phyloP scores from a whole-genome alignment of 306 rosid species.

The Trichosanthes truncata region DNA sequence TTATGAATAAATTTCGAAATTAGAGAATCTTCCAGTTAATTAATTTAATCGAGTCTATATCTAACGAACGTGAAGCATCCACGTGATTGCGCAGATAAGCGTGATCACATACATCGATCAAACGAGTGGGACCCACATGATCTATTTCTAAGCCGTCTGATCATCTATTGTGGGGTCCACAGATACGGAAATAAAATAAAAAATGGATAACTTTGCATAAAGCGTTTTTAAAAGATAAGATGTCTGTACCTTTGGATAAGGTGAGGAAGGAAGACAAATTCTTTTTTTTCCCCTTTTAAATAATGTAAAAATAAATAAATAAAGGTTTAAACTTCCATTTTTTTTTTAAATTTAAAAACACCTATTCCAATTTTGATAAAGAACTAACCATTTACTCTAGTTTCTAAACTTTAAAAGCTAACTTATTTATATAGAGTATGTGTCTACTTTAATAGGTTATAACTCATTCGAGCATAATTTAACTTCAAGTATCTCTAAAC shows the following conservation, averaged over 20 bases:
- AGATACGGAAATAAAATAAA: not conserved
- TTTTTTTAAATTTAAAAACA: too few species aligned
- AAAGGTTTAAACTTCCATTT: not conserved
- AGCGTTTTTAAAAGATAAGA: not conserved
- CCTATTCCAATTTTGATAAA: too few species aligned
- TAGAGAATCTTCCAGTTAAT: not conserved
- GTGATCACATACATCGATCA: not conserved
- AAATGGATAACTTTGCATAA: not conserved
- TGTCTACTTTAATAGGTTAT: too few species aligned
- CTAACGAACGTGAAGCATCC: not conserved
- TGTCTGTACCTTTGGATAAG: slow-evolving; percentile 12
- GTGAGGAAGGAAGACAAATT: not conserved
- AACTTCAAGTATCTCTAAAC: too few species aligned
- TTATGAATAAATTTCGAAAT: not conserved
- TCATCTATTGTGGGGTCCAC: not conserved
- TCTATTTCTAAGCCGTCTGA: not conserved
- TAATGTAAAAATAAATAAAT: not conserved
- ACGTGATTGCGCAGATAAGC: not conserved
- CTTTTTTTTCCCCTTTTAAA: not conserved
- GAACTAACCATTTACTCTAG: too few species aligned
- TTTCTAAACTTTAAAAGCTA: too few species aligned
- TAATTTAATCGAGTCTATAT: not conserved
- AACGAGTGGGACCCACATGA: not conserved
- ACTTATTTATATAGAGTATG: too few species aligned
- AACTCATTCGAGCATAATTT: too few species aligned